Evolutionary conservation across 2,329 filamentous ascomycete species (phyloP).

Genomic region (Chalaropsis thielavioides): DNA sequence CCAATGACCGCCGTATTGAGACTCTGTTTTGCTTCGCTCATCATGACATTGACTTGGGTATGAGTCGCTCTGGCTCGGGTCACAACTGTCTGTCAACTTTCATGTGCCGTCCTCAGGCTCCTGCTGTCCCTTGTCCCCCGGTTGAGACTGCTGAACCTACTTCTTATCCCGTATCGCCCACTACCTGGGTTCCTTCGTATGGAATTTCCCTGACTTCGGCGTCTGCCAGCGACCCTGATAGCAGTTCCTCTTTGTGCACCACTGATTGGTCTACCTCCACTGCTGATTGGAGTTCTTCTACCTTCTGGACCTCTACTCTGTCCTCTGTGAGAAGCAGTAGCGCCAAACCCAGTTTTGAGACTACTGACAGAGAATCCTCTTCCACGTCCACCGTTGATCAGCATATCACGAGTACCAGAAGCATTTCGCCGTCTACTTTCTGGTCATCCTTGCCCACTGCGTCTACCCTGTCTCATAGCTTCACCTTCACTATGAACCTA

Average conservation of each 20-base stretch:
- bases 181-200: not conserved
- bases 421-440: not conserved
- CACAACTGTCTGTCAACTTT: conserved; percentile 6
- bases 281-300: not conserved
- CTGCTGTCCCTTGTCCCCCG: conserved; percentile 8
- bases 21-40: conserved; percentile 9
- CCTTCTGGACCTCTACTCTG: not conserved
- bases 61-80: not conserved
- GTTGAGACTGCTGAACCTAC: not conserved
- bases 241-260: not conserved
- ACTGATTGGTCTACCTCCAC: not conserved
- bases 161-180: conserved; percentile 1
- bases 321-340: not conserved
- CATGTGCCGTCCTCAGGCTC: conserved; percentile 5
- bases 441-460: not conserved
- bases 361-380: not conserved
- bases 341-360: not conserved
- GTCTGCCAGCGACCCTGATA: not conserved
- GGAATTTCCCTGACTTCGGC: not conserved
- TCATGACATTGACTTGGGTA: not conserved
- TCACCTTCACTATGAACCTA: not conserved
- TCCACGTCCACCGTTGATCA: not conserved
- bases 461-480: not conserved
- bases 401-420: not conserved
- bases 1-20: conserved; percentile 5